These are phyloP conservation scores for Trematosphaeria pertusa DNA, from an alignment of 2,329 filamentous ascomycete species.

Conservation along the genomic window DNA sequence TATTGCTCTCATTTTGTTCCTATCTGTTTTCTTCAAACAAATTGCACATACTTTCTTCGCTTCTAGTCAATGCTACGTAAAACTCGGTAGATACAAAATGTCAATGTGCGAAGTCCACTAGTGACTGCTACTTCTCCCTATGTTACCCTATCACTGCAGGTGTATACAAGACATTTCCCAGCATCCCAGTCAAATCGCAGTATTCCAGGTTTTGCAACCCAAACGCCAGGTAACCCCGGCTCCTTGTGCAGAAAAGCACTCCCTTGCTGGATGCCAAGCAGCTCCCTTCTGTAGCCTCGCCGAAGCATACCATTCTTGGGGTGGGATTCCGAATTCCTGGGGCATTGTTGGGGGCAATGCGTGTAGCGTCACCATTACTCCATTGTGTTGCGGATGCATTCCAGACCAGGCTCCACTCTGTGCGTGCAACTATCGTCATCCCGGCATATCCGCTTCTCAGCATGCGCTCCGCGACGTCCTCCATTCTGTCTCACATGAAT, in stretches of 20 bases:
- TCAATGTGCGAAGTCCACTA: not conserved
- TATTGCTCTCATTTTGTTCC: not conserved
- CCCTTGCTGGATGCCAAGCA: constrained; percentile 2
- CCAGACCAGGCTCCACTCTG: too few species aligned
- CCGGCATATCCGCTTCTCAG: not conserved
- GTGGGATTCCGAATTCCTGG: too few species aligned
- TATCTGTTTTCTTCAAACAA: not conserved
- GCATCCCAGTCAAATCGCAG: constrained; percentile 1
- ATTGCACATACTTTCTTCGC: constrained; percentile 8
- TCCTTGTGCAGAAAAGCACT: too few species aligned
- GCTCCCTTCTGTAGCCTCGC: constrained; percentile 1
- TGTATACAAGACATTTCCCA: not conserved
- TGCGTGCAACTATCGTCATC: too few species aligned
- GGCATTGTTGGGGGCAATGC: constrained; percentile 1
- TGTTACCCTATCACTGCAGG: not conserved
- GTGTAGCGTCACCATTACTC: not conserved
- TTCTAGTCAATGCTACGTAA: not conserved
- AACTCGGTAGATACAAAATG: too few species aligned
- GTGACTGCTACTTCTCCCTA: not conserved
- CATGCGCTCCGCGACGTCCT: not conserved
- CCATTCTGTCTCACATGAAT: not conserved
- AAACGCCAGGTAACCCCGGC: not conserved
- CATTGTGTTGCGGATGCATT: constrained; percentile 4
- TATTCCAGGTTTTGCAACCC: not conserved
- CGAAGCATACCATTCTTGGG: constrained; percentile 4